These are phyloP conservation scores for Raffaelea albimanens DNA, from an alignment of 2,329 filamentous ascomycete species.

Conservation along the genomic window DNA sequence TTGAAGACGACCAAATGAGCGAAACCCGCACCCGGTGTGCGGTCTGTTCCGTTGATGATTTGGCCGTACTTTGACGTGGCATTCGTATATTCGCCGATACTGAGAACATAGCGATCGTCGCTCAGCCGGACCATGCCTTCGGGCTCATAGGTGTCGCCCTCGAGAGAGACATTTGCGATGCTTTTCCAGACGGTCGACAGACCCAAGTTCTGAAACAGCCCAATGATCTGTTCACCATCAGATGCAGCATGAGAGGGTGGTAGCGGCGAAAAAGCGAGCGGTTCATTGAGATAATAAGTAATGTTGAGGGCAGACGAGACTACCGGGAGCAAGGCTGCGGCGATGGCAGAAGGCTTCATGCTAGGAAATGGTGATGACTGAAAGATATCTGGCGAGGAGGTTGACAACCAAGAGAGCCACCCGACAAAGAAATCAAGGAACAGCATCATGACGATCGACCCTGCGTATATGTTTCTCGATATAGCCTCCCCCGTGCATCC, in stretches of 20 bases:
- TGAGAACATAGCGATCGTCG: constrained; percentile 33
- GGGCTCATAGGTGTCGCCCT: constrained; percentile 37
- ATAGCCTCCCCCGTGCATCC: no score
- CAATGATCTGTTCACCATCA: constrained; percentile 26
- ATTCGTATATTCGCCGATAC: constrained; percentile 32
- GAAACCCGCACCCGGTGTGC: constrained; percentile 21
- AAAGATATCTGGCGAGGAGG: no score
- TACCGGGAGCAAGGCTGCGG: no score
- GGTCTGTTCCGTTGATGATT: constrained; percentile 41
- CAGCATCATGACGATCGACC: no score
- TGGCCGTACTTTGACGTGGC: constrained; percentile 25
- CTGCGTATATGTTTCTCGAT: no score
- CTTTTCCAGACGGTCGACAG: constrained; percentile 32
- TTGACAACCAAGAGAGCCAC: no score
- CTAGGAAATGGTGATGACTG: no score
- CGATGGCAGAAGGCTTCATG: no score
- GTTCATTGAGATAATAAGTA: constrained; percentile 9
- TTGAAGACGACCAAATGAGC: constrained; percentile 35
- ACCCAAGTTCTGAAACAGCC: constrained; percentile 23
- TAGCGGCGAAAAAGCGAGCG: constrained; percentile 24
- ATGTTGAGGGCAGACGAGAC: constrained; percentile 1
- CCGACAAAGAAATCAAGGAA: no score
- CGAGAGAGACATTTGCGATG: constrained; percentile 29
- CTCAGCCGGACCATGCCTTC: constrained; percentile 36
- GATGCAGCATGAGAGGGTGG: constrained; percentile 24